Evolutionary conservation across 495 filamentous ascomycete genomes (phyloP).

Genomic region (Cudoniella acicularis): DNA sequence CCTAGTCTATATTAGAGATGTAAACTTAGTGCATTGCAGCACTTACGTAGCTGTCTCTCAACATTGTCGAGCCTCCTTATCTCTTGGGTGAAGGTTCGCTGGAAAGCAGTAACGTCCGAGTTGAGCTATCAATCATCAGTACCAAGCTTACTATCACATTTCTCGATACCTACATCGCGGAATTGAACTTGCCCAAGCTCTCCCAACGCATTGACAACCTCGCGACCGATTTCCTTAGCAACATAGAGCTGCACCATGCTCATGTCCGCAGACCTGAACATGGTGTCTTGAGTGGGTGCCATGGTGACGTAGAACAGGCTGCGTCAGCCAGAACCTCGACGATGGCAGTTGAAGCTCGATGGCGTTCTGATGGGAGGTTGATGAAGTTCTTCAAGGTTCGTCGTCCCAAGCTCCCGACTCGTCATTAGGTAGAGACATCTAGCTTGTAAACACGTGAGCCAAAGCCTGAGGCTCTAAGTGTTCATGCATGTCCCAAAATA

Average conservation of each 20-base stretch:
- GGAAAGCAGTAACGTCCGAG: conserved; percentile 86
- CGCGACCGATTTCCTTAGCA: conserved; percentile 95
- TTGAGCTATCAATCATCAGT: conserved; percentile 66
- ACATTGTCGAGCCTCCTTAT: conserved; percentile 97
- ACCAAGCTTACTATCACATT: conserved; percentile 3
- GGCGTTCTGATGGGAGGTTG: conserved; percentile 10
- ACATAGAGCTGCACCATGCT: conserved; percentile 99
- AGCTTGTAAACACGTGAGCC: not conserved
- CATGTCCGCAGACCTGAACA: conserved; percentile 99
- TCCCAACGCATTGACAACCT: conserved; percentile 93
- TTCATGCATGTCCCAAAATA: too few relatives aligned
- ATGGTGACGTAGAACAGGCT: conserved; percentile 29
- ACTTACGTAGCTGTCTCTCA: conserved; percentile 90
- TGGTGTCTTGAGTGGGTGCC: conserved; percentile 70
- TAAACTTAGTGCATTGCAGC: not conserved
- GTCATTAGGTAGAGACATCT: not conserved
- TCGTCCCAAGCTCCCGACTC: not conserved
- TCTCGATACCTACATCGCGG: conserved; percentile 71
- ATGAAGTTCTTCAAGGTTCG: conserved; percentile 1
- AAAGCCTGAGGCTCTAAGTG: too few relatives aligned
- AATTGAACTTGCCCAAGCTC: conserved; percentile 96
- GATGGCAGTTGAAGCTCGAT: not conserved
- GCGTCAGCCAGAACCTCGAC: conserved; percentile 2
- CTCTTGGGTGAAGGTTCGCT: conserved; percentile 95
- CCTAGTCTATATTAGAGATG: conserved; percentile 40